Conservation (phyloP, 2,329 filamentous ascomycete genomes). For the Penicillium nordicum region DNA sequence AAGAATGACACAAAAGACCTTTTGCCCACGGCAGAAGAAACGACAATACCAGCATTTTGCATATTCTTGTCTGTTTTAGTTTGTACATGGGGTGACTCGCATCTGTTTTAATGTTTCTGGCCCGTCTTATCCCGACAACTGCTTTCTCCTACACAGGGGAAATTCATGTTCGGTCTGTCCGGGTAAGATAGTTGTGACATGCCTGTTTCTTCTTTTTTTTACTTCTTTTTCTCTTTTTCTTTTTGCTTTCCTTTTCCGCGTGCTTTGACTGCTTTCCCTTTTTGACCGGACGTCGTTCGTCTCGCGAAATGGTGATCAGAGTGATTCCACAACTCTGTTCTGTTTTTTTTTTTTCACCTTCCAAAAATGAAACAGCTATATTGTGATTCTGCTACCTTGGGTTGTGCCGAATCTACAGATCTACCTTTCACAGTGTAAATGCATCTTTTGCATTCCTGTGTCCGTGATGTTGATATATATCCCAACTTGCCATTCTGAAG, state of each 20-base stretch:
- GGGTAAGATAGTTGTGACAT: constrained; percentile 12
- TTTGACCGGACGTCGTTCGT: constrained; percentile 9
- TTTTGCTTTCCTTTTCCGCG: constrained; percentile 12
- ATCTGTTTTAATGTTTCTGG: constrained; percentile 29
- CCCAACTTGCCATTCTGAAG: background rate
- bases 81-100: constrained; percentile 35
- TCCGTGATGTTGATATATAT: constrained; percentile 6
- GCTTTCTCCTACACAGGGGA: constrained; percentile 4
- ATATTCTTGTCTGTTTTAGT: constrained; percentile 32
- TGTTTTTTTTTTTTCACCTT: background rate
- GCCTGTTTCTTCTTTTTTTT: constrained; percentile 14
- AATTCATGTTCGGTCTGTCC: constrained; percentile 12
- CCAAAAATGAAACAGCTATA: background rate
- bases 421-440: background rate
- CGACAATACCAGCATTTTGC: constrained; percentile 39
- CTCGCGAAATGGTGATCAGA: constrained; percentile 10
- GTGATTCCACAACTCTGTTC: background rate
- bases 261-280: constrained; percentile 11
- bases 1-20: constrained; percentile 37
- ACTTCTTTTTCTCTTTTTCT: constrained; percentile 14
- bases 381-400: background rate
- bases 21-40: constrained; percentile 31
- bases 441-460: constrained; percentile 2
- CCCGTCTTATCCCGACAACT: constrained; percentile 9
- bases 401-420: constrained; percentile 2